Percentiles rank a stretch among this genome's conserved stretches.
Conservation (phyloP, 495 filamentous ascomycete genomes). For the Elasticomyces elasticus region DNA sequence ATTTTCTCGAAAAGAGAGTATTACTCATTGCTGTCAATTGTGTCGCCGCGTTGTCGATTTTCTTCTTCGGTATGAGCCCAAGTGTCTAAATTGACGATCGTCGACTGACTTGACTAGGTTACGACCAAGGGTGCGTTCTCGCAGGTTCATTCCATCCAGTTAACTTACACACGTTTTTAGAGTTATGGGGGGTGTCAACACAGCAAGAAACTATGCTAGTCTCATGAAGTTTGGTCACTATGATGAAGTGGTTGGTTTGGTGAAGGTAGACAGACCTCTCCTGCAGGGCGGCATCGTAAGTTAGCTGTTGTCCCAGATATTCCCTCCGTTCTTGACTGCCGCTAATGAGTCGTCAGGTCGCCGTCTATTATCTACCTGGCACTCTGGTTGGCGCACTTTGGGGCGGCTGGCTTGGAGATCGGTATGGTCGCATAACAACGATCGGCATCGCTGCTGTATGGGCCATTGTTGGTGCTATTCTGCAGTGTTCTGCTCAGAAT, state of each 20-base stretch:
- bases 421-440: conserved; percentile 51
- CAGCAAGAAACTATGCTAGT: conserved; percentile 51
- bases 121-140: conserved; percentile 49
- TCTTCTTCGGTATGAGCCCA: conserved; percentile 41
- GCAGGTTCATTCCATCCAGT: background rate
- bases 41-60: conserved; percentile 50
- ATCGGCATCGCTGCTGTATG: conserved; percentile 42
- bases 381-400: conserved; percentile 53
- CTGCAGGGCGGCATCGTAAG: conserved; percentile 58
- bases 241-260: conserved; percentile 37
- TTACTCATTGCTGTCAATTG: conserved; percentile 58
- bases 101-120: conserved; percentile 22
- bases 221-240: conserved; percentile 57
- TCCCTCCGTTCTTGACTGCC: background rate
- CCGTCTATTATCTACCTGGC: conserved; percentile 62
- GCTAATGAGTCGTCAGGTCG: conserved; percentile 12
- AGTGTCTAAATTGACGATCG: background rate
- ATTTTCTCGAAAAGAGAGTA: conserved; percentile 50
- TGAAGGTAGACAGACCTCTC: conserved; percentile 47
- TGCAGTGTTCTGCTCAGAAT: conserved; percentile 61
- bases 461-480: conserved; percentile 47
- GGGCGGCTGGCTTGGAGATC: conserved; percentile 59
- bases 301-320: too few relatives aligned
- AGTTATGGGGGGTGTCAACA: conserved; percentile 67
- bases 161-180: background rate